A percentile compares a stretch with the other conserved stretches of the same genome.
phyloP scores from a whole-genome alignment of 495 filamentous ascomycete species.

The Amphirosellinia nigrospora region DNA sequence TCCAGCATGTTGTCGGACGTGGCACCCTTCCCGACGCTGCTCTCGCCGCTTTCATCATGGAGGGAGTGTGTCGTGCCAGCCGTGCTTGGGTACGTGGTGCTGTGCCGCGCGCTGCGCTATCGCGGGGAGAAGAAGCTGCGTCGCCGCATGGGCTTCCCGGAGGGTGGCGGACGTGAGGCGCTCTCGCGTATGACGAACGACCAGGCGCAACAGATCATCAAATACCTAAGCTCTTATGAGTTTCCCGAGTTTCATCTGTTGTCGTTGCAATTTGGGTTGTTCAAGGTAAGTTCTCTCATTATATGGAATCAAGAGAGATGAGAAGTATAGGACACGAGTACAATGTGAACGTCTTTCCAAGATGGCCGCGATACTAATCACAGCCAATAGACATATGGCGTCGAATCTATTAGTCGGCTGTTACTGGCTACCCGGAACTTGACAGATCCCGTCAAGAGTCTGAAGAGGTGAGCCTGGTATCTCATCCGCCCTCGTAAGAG shows the following conservation, averaged over 20 bases:
- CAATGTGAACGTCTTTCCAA: background rate
- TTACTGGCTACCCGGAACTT: constrained; percentile 66
- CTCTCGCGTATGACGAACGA: constrained; percentile 67
- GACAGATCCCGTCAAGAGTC: constrained; percentile 54
- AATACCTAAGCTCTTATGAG: constrained; percentile 55
- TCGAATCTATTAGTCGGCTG: constrained; percentile 65
- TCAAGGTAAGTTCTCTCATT: constrained; percentile 51
- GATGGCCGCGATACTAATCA: background rate
- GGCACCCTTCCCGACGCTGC: background rate
- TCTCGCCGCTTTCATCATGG: constrained; percentile 25
- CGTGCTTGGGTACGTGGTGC: constrained; percentile 39
- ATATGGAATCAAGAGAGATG: background rate
- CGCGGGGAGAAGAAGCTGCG: constrained; percentile 53
- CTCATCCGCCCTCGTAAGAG: background rate
- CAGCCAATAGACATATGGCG: constrained; percentile 63
- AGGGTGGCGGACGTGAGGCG: constrained; percentile 52
- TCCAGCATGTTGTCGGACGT: background rate
- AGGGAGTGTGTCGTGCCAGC: constrained; percentile 23
- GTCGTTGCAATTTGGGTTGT: constrained; percentile 68
- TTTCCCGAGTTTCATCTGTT: constrained; percentile 64
- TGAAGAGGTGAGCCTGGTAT: constrained; percentile 53
- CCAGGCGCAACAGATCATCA: constrained; percentile 64
- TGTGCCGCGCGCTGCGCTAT: constrained; percentile 55
- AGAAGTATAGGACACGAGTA: background rate
- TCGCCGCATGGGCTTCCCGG: constrained; percentile 54